phyloP scores from a whole-genome alignment of 441 rosid genomes.

The Raphanus hybrid region DNA sequence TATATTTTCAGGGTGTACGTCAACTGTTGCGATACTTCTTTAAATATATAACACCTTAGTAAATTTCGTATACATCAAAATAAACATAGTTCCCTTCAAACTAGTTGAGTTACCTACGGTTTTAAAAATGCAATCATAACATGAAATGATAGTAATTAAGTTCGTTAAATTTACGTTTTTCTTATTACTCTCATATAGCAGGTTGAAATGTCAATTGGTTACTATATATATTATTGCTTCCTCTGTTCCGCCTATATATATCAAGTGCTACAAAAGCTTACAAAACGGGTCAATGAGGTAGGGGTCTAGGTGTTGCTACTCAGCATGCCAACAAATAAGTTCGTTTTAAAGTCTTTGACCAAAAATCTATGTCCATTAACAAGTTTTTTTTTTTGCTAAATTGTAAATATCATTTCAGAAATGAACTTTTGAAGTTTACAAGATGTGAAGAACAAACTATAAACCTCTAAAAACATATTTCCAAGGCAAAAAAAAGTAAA shows the following conservation, averaged over 20 bases:
- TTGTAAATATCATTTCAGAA: too few relatives aligned
- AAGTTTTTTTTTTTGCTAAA: too few relatives aligned
- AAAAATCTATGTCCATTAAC: constrained; percentile 13
- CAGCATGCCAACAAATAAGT: constrained; percentile 35
- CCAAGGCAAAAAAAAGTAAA: too few relatives aligned
- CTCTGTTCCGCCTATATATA: constrained; percentile 4
- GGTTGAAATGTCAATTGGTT: constrained; percentile 15
- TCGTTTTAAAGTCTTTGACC: constrained; percentile 30
- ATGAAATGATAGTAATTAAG: neutral
- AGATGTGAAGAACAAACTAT: too few relatives aligned
- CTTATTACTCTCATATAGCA: neutral
- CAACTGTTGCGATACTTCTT: neutral
- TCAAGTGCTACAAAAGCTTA: constrained; percentile 20
- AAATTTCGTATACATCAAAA: neutral
- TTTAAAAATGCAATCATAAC: neutral
- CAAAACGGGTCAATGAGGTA: constrained; percentile 19
- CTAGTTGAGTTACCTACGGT: neutral
- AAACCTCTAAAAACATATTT: too few relatives aligned
- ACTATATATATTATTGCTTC: constrained; percentile 7
- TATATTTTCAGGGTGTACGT: neutral
- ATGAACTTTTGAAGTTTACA: too few relatives aligned
- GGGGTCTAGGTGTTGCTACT: constrained; percentile 28
- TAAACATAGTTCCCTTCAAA: neutral
- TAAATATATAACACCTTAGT: neutral
- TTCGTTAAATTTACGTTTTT: neutral